Base-by-base conservation (phyloP, 208 protist species). In the Balamuthia mandrillaris region DNA sequence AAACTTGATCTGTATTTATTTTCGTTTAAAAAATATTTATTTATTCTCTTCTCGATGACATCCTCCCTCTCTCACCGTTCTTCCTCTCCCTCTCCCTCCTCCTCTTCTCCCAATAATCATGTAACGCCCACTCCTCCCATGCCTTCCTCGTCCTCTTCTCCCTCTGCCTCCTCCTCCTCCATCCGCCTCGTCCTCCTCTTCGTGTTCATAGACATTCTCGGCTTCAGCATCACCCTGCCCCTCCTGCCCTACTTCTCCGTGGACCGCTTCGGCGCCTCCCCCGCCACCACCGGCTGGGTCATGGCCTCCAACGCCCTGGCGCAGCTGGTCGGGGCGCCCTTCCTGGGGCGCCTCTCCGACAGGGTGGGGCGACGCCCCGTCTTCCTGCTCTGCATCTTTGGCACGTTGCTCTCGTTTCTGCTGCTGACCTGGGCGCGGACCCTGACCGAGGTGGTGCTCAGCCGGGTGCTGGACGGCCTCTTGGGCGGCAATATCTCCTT, bases 161-260 rank as follows among this genome's bases (percentile, higher is more conserved):
- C n/a, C n/a, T n/a, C n/a, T n/a, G n/a, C n/a, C n/a, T n/a, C n/a
- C n/a, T n/a, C n/a, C n/a, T n/a, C n/a, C n/a, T n/a, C 65, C 41
- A 54, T 75, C 21, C 33, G 45, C 4, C 39, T 75, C 0, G 42
- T 75, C 27, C 52, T 75, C 33, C 41, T 75, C 3, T 75, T 75
- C 41, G 65, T 75, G 2, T 75, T 75, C 41, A 75, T 75, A 37
- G 65, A 75, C 45, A 75, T 75, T 44, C 37, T 75, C 12, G 65
- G 65, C 6, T 75, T 75, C 37, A 54, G 42, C 3, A 75, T 75
- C 41, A 52, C 52, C 33, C 41, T 75, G 16, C 65, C 65, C 16
- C 65, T 75, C 14, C 52, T 75, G 27, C 65, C 65, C n/a, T 75
- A 75, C 65, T 44, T 75, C 12, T n/a, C n/a, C n/a, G 65, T 75